Base-by-base conservation (phyloP, 179 eudicot species). In the Amaranthus tricolor region DNA sequence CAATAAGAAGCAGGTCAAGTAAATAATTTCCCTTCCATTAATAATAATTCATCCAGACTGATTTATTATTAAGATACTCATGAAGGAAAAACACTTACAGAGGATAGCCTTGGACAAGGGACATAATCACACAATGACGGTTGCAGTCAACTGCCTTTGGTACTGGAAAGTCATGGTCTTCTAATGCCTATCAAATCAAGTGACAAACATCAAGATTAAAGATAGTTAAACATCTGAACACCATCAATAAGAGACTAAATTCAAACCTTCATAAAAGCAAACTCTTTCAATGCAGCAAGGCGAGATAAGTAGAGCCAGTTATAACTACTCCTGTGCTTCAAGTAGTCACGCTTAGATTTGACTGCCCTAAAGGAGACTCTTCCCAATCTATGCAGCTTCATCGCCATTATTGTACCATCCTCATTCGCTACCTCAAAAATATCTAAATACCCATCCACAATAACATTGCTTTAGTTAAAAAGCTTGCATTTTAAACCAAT, bases 101-200 rank as follows among this genome's bases (percentile, higher is more conserved):
- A 62, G 99, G 97, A 83, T 89, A 95, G 73, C 98, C 99, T 81
- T 83, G 88, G 79, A 95, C 85, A 75, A 93, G 97, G 40, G 97
- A 93, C 99, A 95, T 95, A 77, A 95, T 59, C 80, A 95, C 96
- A 77, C 99, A 95, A 86, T 95, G 98, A 9, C 99, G 82, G 85
- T 93, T 95, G 84, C 99, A 93, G 72, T 89, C 97, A 80, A 95
- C 87, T 17, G 99, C 98, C 78, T 90, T 81, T 66, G 99, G 99
- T 66, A 95, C 98, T 16, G 99, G 96, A 77, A 93, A 93, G 64
- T 85, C 94, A 77, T 93, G 97, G 68, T 93, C 93, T 82, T 86
- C 87, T 85, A 95, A 80, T 16, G 98, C 97, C 99, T 95, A 79
- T 13, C 7, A 79, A 82, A 73, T 21, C 16, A 84, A 58, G 54